Evolutionary conservation across 345 rosid species (phyloP), one percentile per base, ranked within the genome.

Genomic region (Boechera stricta): DNA sequence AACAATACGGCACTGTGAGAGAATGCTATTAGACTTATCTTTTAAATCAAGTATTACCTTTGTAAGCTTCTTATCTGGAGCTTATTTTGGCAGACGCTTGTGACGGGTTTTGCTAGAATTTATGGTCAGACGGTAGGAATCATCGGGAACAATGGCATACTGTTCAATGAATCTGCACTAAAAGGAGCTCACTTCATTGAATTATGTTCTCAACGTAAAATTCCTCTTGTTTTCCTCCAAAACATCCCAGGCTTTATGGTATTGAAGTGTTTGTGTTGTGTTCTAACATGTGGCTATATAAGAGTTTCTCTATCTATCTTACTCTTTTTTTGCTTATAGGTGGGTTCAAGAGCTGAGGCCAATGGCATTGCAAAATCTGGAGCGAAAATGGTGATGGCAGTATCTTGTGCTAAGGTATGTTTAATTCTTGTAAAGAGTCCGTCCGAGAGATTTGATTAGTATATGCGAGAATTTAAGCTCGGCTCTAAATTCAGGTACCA

Each of bases 361-460:
- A 89, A 81, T 75, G 98, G 98, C 56, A 94, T 94, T 75, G 98
- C 98, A 69, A 94, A 92, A 87, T 82, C 98, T 33, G 98, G 97
- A 74, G 98, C 97, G 10, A 94, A 94, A 86, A 87, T 92, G 97
- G 98, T 94, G 79, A 92, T 92, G 98, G 98, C 98, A 76, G 97
- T 94, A 77, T 89, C 97, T 57, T 90, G 97, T 82, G 97, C 97
- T 47, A 92, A 90, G 97, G 97, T 92, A 64, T 24, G 81, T 24
- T 36, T 24, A 21, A 41, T 4, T 68, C 58, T 16, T 53, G 36
- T 55, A 35, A 41, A 49, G 65, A 33, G n/a, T 55, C 48, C n/a
- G n/a, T 54, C 41, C 10, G 4, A 64, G 47, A 77, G 10, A 33
- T 24, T 44, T 18, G 3, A 72, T 28, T 18, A 21, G 42, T 5